Evolutionary conservation across 73 alveolate genomes (phyloP), one percentile per base, ranked within the genome.

Genomic region (Halteria grandinella): DNA sequence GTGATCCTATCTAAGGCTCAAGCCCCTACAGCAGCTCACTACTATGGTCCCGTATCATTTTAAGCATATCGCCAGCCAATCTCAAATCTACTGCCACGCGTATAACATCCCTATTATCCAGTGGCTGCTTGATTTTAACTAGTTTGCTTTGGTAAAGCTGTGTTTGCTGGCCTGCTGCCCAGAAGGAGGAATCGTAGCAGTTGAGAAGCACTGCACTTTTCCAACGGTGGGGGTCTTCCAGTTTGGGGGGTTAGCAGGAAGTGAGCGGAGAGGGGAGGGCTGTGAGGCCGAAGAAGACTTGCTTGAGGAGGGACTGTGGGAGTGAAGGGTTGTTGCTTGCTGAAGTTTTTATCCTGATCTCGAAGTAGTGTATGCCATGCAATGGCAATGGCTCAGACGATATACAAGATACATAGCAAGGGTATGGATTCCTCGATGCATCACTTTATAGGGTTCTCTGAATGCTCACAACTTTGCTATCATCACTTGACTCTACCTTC

Each of bases 321-420:
- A 17, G 18, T 15, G 8, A 31, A n/a, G n/a, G n/a, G n/a, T n/a
- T n/a, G n/a, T n/a, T n/a, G n/a, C n/a, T n/a, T 48, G 12, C 3
- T 40, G 20, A 60, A 18, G 15, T 18, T 18, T 18, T 60, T 6
- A 60, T 18, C 20, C 69, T 50, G 20, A 80, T 39, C 51, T 80
- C 90, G n/a, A 23, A 80, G 48, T 80, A 80, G 55, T 80, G 90
- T 14, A 80, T 80, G 2, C 90, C 90, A 24, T 66, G 84, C 31
- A 69, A 33, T 12, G 90, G 90, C 18, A 80, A 50, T 7, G 84
- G 73, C n/a, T 63, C 77, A n/a, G 77, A 47, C 71, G 47, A 52
- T 0, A 72, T 31, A 15, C 83, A 69, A 0, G 83, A 47, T 1
- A 70, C 72, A 31, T 70, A 70, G 3, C 27, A 14, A 21, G 32